Percentiles rank a stretch among this genome's conserved stretches.
Evolutionary conservation across 495 filamentous ascomycete species (phyloP).

Genomic region (Penicillium atrosanguineum): DNA sequence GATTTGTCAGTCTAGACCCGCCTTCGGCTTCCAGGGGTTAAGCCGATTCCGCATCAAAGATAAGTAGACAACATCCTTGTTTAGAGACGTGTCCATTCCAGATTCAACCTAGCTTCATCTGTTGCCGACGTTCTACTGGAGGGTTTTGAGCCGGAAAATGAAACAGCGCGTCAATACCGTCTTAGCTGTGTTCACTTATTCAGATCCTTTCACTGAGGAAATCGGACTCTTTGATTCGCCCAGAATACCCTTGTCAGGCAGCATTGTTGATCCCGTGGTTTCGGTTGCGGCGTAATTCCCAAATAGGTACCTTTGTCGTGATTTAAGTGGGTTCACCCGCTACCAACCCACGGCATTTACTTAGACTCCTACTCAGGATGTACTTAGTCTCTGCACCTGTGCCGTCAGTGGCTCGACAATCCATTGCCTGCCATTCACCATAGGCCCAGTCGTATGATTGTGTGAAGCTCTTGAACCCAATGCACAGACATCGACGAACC

Average conservation of each 20-base stretch:
- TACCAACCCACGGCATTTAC: neutral
- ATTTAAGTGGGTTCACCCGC: neutral
- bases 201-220: too few relatives aligned
- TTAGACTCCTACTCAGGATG: neutral
- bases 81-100: neutral
- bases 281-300: neutral
- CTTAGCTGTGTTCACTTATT: too few relatives aligned
- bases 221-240: too few relatives aligned
- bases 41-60: neutral
- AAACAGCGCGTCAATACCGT: too few relatives aligned
- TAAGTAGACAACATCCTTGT: neutral
- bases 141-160: too few relatives aligned
- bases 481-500: neutral
- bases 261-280: too few relatives aligned
- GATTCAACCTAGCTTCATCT: too few relatives aligned
- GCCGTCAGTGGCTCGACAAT: neutral
- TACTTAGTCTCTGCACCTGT: neutral
- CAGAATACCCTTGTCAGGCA: too few relatives aligned
- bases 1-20: neutral
- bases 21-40: neutral
- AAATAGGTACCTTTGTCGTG: conserved; percentile 4
- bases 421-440: neutral
- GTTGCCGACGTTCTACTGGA: too few relatives aligned
- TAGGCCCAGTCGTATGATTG: neutral
- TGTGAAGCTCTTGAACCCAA: neutral